Evolutionary conservation across 257 asterid genomes (phyloP).

Genomic region (Buddleja alternifolia): DNA sequence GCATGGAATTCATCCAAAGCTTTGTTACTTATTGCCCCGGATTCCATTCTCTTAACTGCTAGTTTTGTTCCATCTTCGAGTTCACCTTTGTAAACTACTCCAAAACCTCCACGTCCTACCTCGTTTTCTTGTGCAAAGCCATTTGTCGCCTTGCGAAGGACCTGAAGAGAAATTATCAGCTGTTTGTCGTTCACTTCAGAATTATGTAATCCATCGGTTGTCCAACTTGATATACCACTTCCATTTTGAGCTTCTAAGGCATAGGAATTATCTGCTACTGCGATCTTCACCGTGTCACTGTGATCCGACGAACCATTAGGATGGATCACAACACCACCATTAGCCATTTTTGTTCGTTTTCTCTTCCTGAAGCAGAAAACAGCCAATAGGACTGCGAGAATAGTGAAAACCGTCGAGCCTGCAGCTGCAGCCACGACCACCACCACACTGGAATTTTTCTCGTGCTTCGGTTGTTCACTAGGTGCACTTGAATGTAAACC

Average conservation of each 20-base stretch:
- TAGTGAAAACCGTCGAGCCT: conserved; percentile 23
- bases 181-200: conserved; percentile 25
- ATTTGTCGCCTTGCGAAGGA: conserved; percentile 32
- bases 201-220: conserved; percentile 29
- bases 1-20: conserved; percentile 36
- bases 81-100: conserved; percentile 32
- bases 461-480: conserved; percentile 8
- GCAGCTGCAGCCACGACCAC: conserved; percentile 27
- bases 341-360: conserved; percentile 19
- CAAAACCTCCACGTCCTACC: conserved; percentile 41
- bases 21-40: conserved; percentile 29
- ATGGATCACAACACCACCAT: conserved; percentile 33
- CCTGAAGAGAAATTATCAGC: conserved; percentile 28
- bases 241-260: conserved; percentile 25
- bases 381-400: conserved; percentile 28
- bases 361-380: conserved; percentile 31
- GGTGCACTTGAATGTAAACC: conserved; percentile 13
- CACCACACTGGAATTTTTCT: background rate
- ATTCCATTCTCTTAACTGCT: conserved; percentile 46
- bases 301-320: conserved; percentile 38
- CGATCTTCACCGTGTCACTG: conserved; percentile 35
- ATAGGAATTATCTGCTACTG: conserved; percentile 31
- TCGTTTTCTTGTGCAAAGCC: conserved; percentile 27
- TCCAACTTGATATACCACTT: conserved; percentile 21
- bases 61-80: conserved; percentile 32